Conservation (phyloP, 768 basidiomycete species). For the Agaricus sinodeliciosus region DNA sequence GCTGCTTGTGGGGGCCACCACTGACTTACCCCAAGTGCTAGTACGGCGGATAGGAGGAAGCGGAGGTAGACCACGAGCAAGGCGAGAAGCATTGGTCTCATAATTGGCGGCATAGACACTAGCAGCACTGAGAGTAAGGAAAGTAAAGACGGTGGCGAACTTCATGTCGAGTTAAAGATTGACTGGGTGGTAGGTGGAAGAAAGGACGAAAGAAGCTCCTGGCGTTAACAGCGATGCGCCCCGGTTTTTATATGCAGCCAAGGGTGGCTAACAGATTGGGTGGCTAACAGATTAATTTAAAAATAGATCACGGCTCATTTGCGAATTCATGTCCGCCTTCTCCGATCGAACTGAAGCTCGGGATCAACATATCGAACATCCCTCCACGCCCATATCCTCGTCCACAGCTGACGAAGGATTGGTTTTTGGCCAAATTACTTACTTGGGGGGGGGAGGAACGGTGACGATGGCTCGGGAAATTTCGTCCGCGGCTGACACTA, state of each 20-base stretch:
- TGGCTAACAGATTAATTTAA: background rate
- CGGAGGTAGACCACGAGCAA: constrained; percentile 49
- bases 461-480: too few relatives aligned
- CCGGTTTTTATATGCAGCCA: constrained; percentile 3
- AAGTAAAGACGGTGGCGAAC: constrained; percentile 31
- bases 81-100: constrained; percentile 47
- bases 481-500: too few relatives aligned
- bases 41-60: constrained; percentile 35
- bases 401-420: too few relatives aligned
- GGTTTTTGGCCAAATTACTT: too few relatives aligned
- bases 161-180: constrained; percentile 26
- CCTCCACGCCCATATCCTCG: too few relatives aligned
- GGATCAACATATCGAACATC: background rate
- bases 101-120: constrained; percentile 24
- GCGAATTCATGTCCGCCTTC: too few relatives aligned
- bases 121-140: constrained; percentile 31
- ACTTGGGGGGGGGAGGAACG: too few relatives aligned
- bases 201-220: constrained; percentile 12
- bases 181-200: constrained; percentile 3
- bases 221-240: constrained; percentile 1
- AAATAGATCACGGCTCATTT: too few relatives aligned
- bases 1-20: background rate
- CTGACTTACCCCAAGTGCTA: constrained; percentile 18
- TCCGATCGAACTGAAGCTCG: background rate
- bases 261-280: background rate